Percentiles rank a stretch among this genome's conserved stretches.
Evolutionary conservation across 1,139 yeast species (phyloP).

Genomic region (Yamadazyma blattariae): DNA sequence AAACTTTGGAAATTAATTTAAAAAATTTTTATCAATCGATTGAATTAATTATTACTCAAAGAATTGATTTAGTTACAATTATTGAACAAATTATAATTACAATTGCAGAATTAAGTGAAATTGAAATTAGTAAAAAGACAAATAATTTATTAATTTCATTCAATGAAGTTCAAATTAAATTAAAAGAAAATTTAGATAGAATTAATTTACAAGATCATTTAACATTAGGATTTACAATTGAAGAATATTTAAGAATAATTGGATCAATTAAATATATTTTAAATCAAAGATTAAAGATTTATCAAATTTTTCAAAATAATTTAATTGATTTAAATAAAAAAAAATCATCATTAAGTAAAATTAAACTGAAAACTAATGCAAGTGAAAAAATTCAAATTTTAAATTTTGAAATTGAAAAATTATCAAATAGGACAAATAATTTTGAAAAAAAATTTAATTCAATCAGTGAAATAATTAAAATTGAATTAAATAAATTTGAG

Average conservation of each 20-base stretch:
- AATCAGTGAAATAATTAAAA: conserved; percentile 62
- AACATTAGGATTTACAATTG: conserved; percentile 83
- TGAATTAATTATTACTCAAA: conserved; percentile 71
- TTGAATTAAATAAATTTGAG: conserved; percentile 70
- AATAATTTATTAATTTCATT: conserved; percentile 55
- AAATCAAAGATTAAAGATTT: conserved; percentile 70
- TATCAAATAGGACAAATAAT: conserved; percentile 55
- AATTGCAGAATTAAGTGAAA: conserved; percentile 66
- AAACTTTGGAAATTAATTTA: conserved; percentile 70
- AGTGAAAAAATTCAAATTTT: conserved; percentile 57
- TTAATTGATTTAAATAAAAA: conserved; percentile 45
- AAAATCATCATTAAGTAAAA: conserved; percentile 51
- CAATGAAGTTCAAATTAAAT: conserved; percentile 66
- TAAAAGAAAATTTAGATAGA: conserved; percentile 75
- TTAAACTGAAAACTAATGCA: conserved; percentile 57
- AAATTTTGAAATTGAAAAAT: conserved; percentile 55
- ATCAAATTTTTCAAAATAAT: conserved; percentile 53
- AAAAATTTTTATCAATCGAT: conserved; percentile 67
- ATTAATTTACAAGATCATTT: conserved; percentile 83
- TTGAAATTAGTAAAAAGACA: conserved; percentile 73
- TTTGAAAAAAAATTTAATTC: conserved; percentile 59
- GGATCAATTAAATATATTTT: conserved; percentile 75
- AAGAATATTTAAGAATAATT: conserved; percentile 79
- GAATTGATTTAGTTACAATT: conserved; percentile 62
- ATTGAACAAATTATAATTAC: conserved; percentile 50